Conservation (phyloP, 805 yeast genomes). For the Tetrapisispora phaffii region DNA sequence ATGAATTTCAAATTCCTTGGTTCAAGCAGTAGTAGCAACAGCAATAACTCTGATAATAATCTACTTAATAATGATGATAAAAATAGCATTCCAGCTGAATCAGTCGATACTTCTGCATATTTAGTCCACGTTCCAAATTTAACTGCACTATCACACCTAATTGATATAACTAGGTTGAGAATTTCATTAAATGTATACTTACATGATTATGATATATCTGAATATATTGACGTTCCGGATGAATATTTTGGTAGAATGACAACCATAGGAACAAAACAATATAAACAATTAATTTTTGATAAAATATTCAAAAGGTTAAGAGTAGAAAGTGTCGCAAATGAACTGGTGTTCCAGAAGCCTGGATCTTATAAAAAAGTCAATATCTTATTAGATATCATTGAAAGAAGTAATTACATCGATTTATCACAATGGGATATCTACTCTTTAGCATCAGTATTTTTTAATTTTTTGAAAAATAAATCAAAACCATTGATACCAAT, state of each 20-base stretch:
- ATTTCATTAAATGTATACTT: conserved; percentile 68
- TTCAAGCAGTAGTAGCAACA: conserved; percentile 8
- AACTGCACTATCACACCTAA: conserved; percentile 44
- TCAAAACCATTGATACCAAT: conserved; percentile 47
- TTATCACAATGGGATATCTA: conserved; percentile 56
- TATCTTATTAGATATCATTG: conserved; percentile 40
- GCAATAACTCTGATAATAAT: conserved; percentile 22
- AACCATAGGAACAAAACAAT: conserved; percentile 26
- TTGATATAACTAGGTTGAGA: conserved; percentile 70
- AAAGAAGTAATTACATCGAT: conserved; percentile 47
- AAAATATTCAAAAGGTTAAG: conserved; percentile 42
- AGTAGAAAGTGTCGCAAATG: conserved; percentile 34
- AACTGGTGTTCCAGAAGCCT: conserved; percentile 45
- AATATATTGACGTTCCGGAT: conserved; percentile 40
- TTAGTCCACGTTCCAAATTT: conserved; percentile 38
- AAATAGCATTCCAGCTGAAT: conserved; percentile 2
- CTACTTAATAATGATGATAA: conserved; percentile 22
- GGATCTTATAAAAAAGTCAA: conserved; percentile 40
- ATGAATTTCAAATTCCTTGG: conserved; percentile 39
- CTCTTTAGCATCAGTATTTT: conserved; percentile 33
- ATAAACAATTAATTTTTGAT: conserved; percentile 36
- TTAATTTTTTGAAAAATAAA: conserved; percentile 41
- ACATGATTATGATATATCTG: conserved; percentile 48
- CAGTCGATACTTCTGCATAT: conserved; percentile 8
- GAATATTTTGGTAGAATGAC: conserved; percentile 25